Base-by-base conservation (phyloP, 1,284 basidiomycete genomes). In the Apiotrichum gamsii region DNA sequence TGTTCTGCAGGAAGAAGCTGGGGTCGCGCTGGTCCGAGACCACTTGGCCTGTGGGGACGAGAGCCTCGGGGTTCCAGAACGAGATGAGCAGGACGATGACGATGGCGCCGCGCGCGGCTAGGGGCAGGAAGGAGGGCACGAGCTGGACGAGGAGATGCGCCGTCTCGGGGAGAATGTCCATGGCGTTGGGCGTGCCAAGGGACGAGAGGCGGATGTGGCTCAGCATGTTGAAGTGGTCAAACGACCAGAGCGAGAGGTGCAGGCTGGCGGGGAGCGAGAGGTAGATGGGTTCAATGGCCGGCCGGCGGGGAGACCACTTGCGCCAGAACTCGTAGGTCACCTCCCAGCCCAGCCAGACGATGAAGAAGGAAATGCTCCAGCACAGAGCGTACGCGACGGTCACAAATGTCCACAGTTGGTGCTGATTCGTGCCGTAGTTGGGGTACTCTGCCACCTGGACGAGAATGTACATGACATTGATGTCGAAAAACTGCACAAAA, bases 241-340 rank as follows among this genome's bases (percentile, higher is more conserved):
- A 90, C 9, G 85, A 89, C 3, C 80, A 77, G 73, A 90, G 80
- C 31, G 80, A 80, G 23, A 80, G 82, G 48, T 83, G 75, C 61
- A 80, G 83, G 72, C 81, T 83, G 5, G 80, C 85, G 6, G 86
- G 76, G 1, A 86, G 77, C 2, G 87, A 90, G 43, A 87, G 75
- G 69, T 90, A 90, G 52, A 91, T 80, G 8, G 86, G 84, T 42
- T 84, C 75, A 50, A 90, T 83, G 16, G 81, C 74, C 2, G 88
- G 88, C 35, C 86, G 84, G 87, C 85, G 84, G 59, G 83, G 76
- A 56, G 87, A 79, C 88, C 88, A 90, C 50, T 85, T 75, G 48
- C 87, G 76, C 57, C 78, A 78, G 67, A 87, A 90, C 37, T 82
- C 85, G 66, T 83, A 90, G 29, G 86, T 73, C 37, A 87, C 66